Evolutionary conservation across 2,329 filamentous ascomycete genomes (phyloP).

Genomic region (Penicillium verrucosum): DNA sequence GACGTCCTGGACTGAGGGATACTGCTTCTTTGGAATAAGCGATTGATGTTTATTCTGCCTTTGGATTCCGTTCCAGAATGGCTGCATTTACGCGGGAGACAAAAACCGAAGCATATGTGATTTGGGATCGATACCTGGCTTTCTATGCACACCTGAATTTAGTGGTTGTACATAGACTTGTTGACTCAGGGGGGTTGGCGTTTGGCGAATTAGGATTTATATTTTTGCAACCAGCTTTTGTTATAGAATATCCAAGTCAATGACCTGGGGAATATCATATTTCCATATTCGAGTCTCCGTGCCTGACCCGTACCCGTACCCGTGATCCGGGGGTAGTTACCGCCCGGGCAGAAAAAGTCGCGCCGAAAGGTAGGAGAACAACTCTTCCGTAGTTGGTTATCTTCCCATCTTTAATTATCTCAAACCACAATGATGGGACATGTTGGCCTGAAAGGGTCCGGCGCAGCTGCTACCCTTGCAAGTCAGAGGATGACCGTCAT

Average conservation of each 20-base stretch:
- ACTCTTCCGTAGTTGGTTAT: constrained; percentile 10
- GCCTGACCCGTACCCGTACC: not conserved
- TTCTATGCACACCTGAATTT: constrained; percentile 11
- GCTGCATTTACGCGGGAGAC: constrained; percentile 18
- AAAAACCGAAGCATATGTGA: constrained; percentile 21
- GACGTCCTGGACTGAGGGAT: constrained; percentile 59
- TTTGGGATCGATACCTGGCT: constrained; percentile 17
- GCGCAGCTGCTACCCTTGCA: constrained; percentile 41
- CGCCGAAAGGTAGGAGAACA: constrained; percentile 30
- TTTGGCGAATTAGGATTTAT: constrained; percentile 27
- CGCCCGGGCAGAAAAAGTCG: constrained; percentile 38
- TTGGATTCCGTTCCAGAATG: constrained; percentile 1
- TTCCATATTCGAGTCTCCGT: not conserved
- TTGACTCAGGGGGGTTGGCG: constrained; percentile 27
- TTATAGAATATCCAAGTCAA: not conserved
- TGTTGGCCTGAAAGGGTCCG: constrained; percentile 51
- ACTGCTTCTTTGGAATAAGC: constrained; percentile 65
- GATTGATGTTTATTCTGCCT: constrained; percentile 4
- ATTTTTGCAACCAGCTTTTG: constrained; percentile 10
- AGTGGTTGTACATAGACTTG: constrained; percentile 36
- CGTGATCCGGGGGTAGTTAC: constrained; percentile 16
- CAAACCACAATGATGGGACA: constrained; percentile 53
- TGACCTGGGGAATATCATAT: not conserved
- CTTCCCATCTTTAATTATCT: constrained; percentile 11
- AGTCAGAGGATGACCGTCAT: constrained; percentile 29